Conservation (phyloP, 2,329 filamentous ascomycete species). For the Fusarium tupiense region DNA sequence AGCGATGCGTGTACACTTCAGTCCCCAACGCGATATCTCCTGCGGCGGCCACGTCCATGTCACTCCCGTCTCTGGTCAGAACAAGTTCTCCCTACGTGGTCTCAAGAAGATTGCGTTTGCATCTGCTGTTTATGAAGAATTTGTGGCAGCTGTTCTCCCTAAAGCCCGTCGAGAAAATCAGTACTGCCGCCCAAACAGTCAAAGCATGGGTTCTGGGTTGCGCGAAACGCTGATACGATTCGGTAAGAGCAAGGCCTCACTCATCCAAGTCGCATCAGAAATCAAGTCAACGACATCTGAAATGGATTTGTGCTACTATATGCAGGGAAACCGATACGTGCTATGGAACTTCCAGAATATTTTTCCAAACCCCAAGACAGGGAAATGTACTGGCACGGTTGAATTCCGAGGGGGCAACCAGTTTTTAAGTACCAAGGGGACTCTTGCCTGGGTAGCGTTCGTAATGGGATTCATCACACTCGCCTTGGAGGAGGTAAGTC, state of each 20-base stretch:
- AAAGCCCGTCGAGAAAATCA: conserved; percentile 48
- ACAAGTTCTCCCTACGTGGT: conserved; percentile 49
- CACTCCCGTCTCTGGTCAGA: conserved; percentile 47
- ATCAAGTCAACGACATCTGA: conserved; percentile 43
- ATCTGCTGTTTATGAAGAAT: conserved; percentile 48
- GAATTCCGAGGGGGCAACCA: conserved; percentile 54
- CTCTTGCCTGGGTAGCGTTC: conserved; percentile 52
- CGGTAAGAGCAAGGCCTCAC: conserved; percentile 40
- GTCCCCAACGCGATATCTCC: conserved; percentile 47
- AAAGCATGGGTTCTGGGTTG: conserved; percentile 46
- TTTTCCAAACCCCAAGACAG: conserved; percentile 50
- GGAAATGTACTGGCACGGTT: conserved; percentile 50
- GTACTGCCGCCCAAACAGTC: conserved; percentile 49
- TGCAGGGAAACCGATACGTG: conserved; percentile 53
- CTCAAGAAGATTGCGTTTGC: conserved; percentile 53
- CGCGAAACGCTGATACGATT: conserved; percentile 39
- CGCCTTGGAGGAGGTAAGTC: conserved; percentile 48
- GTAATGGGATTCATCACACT: conserved; percentile 52
- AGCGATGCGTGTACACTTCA: conserved; percentile 54
- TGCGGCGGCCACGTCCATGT: conserved; percentile 55
- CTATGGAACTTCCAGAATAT: conserved; percentile 55
- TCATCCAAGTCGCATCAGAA: conserved; percentile 45
- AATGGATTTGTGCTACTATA: conserved; percentile 49
- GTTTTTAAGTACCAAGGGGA: conserved; percentile 51
- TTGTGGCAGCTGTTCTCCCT: conserved; percentile 47